Conservation (phyloP, 2,329 filamentous ascomycete species). For the Chaetomiaceae sp. region DNA sequence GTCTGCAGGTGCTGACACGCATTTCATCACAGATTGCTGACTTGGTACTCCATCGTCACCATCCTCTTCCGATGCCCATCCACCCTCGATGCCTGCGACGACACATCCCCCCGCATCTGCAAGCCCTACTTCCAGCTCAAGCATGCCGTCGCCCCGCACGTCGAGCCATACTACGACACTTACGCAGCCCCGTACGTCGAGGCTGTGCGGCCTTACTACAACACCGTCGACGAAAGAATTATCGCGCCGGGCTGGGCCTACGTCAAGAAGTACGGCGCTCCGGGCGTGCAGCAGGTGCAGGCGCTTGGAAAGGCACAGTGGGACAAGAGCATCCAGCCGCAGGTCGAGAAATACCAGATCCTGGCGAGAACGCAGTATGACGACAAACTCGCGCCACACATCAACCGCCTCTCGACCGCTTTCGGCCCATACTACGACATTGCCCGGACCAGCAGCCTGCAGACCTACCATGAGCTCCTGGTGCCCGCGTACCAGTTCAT, state of each 20-base stretch:
- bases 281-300: constrained; percentile 63
- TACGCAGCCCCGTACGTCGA: constrained; percentile 84
- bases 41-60: constrained; percentile 83
- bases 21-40: constrained; percentile 54
- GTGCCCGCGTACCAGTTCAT: constrained; percentile 72
- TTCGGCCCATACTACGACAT: constrained; percentile 70
- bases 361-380: constrained; percentile 65
- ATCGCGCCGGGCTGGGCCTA: constrained; percentile 65
- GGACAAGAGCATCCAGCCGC: constrained; percentile 72
- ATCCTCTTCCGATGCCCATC: constrained; percentile 78
- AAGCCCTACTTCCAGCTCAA: constrained; percentile 71
- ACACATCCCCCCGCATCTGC: constrained; percentile 72
- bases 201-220: constrained; percentile 69
- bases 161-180: constrained; percentile 78
- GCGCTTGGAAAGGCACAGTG: constrained; percentile 68
- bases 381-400: constrained; percentile 65
- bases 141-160: constrained; percentile 62
- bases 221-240: constrained; percentile 56
- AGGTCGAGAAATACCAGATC: constrained; percentile 60
- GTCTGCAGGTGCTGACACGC: neutral
- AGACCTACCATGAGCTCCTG: constrained; percentile 68
- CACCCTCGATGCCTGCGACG: constrained; percentile 61
- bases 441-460: constrained; percentile 56
- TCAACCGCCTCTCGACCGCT: constrained; percentile 55
- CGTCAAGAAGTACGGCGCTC: constrained; percentile 69